Evolutionary conservation across 345 rosid species (phyloP).

Genomic region (Euphorbia pulcherrima): DNA sequence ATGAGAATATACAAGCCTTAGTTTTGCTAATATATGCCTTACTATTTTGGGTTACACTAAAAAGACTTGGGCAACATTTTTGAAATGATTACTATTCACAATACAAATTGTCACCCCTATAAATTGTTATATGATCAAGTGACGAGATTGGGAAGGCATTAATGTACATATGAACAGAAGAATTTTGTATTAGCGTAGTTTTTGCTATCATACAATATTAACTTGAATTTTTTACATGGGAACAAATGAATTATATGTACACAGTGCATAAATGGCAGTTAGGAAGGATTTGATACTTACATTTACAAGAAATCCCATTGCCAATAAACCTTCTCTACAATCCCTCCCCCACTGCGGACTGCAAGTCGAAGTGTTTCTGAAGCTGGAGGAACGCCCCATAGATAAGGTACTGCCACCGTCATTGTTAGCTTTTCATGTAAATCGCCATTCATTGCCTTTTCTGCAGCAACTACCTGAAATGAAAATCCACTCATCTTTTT

Average conservation of each 20-base stretch:
- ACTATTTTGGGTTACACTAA: no score
- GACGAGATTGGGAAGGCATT: neutral
- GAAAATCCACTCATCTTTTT: neutral
- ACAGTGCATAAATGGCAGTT: constrained; percentile 20
- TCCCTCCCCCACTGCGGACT: constrained; percentile 87
- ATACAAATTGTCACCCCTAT: neutral
- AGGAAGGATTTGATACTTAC: constrained; percentile 7
- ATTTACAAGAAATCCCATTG: constrained; percentile 85
- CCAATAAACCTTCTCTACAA: constrained; percentile 84
- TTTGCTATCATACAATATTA: constrained; percentile 1
- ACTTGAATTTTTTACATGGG: constrained; percentile 29
- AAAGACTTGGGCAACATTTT: no score
- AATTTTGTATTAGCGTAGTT: constrained; percentile 4
- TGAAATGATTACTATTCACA: no score
- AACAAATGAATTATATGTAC: constrained; percentile 33
- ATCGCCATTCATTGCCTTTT: constrained; percentile 73
- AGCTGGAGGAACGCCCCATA: constrained; percentile 97
- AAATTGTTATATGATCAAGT: neutral
- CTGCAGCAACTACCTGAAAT: constrained; percentile 63
- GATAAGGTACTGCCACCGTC: constrained; percentile 90
- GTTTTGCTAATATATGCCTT: no score
- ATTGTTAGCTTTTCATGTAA: constrained; percentile 84
- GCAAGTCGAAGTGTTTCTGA: constrained; percentile 92
- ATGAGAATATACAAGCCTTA: neutral
- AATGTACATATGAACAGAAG: neutral